Evolutionary conservation across 495 filamentous ascomycete genomes (phyloP), one percentile per base, ranked within the genome.

Genomic region (Aspergillus homomorphus): DNA sequence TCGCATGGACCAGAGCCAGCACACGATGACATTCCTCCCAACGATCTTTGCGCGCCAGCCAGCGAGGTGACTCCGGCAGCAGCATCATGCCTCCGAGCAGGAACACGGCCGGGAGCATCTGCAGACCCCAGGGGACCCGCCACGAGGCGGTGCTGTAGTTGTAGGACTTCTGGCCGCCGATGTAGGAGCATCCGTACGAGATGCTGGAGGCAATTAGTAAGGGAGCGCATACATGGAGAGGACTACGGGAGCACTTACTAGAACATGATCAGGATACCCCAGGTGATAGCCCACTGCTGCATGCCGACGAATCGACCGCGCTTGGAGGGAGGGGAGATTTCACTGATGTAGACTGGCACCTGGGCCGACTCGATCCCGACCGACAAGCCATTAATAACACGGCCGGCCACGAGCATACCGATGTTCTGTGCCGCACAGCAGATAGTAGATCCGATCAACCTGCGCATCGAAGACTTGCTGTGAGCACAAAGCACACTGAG

Each of bases 241-340:
- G 26, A 16, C 20, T 16, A 28, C n/a, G 15, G 5, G 12, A n/a
- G n/a, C n/a, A 66, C 64, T 50, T 67, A 74, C 68, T 81, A 79
- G 80, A 86, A 92, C 89, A 92, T 91, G 69, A 91, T 91, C 48
- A 91, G 57, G 57, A 92, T 91, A 66, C 89, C 89, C 87, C 87
- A 90, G 52, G 87, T 90, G 60, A 92, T 90, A 46, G 89, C 84
- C 48, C 89, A 90, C 73, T 91, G 89, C 60, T 91, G 86, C 57
- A 83, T 79, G 43, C 87, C 86, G 38, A 91, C 84, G 22, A 94
- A 78, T 33, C 88, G 82, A 41, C 89, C 89, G 63, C 90, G 84
- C 71, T 84, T 86, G 20, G 80, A 80, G 3, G 88, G 88, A 9
- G 84, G 87, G 0, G 89, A 77, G 52, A 92, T 68, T 66, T 93